These are phyloP conservation scores for Candida dajiaensis DNA, from an alignment of 805 yeast genomes.

Conservation along the genomic window DNA sequence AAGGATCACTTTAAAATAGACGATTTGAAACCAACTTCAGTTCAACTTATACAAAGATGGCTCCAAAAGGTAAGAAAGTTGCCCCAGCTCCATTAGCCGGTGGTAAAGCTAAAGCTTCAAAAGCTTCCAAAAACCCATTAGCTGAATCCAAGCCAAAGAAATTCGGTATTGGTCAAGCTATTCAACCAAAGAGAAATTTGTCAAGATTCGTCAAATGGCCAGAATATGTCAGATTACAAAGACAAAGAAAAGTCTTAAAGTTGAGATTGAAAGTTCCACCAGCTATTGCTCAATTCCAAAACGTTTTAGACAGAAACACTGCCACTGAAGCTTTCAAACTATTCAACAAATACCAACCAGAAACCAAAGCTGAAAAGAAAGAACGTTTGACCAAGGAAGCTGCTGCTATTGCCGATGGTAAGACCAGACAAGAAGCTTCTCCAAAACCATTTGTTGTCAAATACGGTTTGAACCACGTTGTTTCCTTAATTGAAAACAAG, in stretches of 20 bases:
- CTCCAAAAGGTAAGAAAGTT: conserved; percentile 60
- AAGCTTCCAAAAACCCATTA: conserved; percentile 72
- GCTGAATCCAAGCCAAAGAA: conserved; percentile 84
- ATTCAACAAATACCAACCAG: conserved; percentile 98
- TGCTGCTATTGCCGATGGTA: conserved; percentile 97
- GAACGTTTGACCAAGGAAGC: conserved; percentile 98
- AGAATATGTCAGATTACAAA: conserved; percentile 94
- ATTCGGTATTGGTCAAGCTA: conserved; percentile 93
- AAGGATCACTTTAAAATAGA: neutral
- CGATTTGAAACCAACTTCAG: neutral
- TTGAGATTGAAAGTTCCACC: conserved; percentile 99
- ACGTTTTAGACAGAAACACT: conserved; percentile 96
- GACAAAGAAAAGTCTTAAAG: conserved; percentile 95
- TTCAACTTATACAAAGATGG: conserved; percentile 3
- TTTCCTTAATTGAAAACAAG: conserved; percentile 94
- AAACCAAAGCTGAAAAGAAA: conserved; percentile 94
- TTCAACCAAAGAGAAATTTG: conserved; percentile 93
- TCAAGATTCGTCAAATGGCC: conserved; percentile 99
- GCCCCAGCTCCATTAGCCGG: conserved; percentile 96
- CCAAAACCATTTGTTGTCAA: conserved; percentile 95
- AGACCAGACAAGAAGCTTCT: conserved; percentile 92
- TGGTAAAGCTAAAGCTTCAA: conserved; percentile 50
- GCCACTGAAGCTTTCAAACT: conserved; percentile 95
- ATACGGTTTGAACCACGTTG: conserved; percentile 99
- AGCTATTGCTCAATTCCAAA: conserved; percentile 92